Evolutionary conservation across 2,329 filamentous ascomycete genomes (phyloP).

Genomic region (Pseudopyrenochaeta lycopersici): DNA sequence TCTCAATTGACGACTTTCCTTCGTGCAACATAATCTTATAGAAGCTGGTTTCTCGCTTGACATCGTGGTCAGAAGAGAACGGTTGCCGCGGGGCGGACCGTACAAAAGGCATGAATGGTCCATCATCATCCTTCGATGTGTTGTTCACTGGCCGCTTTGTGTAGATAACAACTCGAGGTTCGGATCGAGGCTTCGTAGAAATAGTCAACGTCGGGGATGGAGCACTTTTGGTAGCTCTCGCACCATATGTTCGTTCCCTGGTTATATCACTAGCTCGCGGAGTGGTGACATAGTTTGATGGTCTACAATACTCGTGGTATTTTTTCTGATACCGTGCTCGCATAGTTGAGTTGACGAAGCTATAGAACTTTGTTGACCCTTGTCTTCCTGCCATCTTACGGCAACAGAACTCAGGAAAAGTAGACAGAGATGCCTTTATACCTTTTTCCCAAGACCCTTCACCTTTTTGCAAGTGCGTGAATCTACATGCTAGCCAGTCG

Average conservation of each 20-base stretch:
- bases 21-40: conserved; percentile 12
- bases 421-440: conserved; percentile 17
- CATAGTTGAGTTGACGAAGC: conserved; percentile 6
- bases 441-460: conserved; percentile 22
- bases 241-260: too few species aligned
- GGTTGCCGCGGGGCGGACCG: neutral
- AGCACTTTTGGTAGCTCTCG: too few species aligned
- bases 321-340: conserved; percentile 3
- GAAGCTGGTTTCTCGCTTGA: conserved; percentile 13
- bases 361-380: conserved; percentile 1
- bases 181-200: neutral
- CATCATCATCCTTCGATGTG: neutral
- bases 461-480: conserved; percentile 16
- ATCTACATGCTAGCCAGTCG: conserved; percentile 17
- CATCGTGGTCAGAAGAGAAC: neutral
- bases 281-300: neutral
- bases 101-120: conserved; percentile 10
- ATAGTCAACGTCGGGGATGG: too few species aligned
- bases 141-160: neutral
- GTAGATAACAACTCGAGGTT: neutral
- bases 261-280: too few species aligned
- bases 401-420: conserved; percentile 16
- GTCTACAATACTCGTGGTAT: conserved; percentile 2
- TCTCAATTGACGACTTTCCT: conserved; percentile 13
- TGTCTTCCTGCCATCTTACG: neutral